Evolutionary conservation across 2,329 filamentous ascomycete species (phyloP).

Genomic region (Penicillium glabrum): DNA sequence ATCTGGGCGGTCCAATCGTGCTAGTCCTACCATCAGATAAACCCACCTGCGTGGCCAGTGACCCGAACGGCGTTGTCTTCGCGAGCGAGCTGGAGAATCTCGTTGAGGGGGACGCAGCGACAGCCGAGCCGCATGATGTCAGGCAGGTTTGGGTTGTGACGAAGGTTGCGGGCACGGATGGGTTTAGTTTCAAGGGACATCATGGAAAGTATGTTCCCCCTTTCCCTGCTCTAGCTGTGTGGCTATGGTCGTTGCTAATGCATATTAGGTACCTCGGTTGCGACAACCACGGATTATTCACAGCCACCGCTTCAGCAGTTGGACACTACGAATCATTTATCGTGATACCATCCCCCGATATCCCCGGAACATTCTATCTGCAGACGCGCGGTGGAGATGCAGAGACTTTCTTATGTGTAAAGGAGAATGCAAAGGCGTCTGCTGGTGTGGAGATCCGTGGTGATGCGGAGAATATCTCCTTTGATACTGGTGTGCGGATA

Average conservation of each 20-base stretch:
- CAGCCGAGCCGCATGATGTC: constrained; percentile 92
- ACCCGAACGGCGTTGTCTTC: constrained; percentile 84
- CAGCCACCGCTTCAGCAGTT: constrained; percentile 76
- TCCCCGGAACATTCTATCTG: constrained; percentile 70
- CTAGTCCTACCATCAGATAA: constrained; percentile 76
- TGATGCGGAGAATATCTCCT: constrained; percentile 67
- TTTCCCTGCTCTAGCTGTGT: not conserved
- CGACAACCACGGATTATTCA: constrained; percentile 77
- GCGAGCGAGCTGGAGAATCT: constrained; percentile 81
- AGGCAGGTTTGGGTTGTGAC: constrained; percentile 94
- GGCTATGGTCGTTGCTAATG: not conserved
- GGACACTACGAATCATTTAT: constrained; percentile 80
- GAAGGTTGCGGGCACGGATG: constrained; percentile 75
- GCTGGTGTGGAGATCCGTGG: constrained; percentile 68
- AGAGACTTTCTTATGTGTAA: constrained; percentile 68
- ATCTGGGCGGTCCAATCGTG: constrained; percentile 79
- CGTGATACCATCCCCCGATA: constrained; percentile 61
- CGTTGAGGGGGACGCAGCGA: constrained; percentile 76
- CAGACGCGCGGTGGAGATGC: constrained; percentile 61
- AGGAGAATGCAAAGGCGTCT: constrained; percentile 52
- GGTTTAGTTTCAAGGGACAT: constrained; percentile 82
- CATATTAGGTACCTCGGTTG: constrained; percentile 72
- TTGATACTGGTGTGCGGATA: constrained; percentile 72
- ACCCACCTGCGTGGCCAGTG: constrained; percentile 76
- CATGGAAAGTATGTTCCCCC: constrained; percentile 66